These are phyloP conservation scores for Trichosporon sp. DNA, from an alignment of 1,284 basidiomycete genomes.

Conservation along the genomic window DNA sequence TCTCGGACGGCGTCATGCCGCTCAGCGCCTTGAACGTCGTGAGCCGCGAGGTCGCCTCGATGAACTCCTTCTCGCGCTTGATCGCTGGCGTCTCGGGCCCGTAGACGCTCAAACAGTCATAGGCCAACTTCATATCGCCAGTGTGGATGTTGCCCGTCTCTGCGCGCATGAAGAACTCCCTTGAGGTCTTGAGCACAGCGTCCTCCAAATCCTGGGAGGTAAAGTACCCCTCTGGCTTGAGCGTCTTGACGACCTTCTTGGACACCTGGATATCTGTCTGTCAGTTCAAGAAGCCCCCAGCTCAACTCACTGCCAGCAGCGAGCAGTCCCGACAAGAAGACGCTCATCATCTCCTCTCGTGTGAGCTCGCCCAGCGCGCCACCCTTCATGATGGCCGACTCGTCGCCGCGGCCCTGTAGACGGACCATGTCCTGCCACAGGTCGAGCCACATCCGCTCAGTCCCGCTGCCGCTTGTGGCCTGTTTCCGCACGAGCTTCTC, in stretches of 20 bases:
- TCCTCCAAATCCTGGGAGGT: conserved; percentile 59
- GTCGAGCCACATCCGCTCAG: conserved; percentile 71
- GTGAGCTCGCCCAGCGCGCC: conserved; percentile 74
- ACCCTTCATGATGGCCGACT: conserved; percentile 44
- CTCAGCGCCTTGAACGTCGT: conserved; percentile 67
- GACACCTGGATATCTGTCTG: conserved; percentile 70
- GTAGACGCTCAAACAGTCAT: conserved; percentile 74
- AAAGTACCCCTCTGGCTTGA: conserved; percentile 55
- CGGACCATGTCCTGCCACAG: conserved; percentile 83
- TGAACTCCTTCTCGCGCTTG: conserved; percentile 73
- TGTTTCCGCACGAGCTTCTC: conserved; percentile 74
- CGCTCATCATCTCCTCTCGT: conserved; percentile 63
- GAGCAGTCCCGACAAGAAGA: conserved; percentile 77
- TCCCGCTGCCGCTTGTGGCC: conserved; percentile 44
- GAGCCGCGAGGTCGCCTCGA: conserved; percentile 71
- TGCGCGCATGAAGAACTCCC: conserved; percentile 90
- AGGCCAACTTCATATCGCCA: conserved; percentile 91
- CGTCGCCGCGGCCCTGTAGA: conserved; percentile 60
- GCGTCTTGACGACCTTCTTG: conserved; percentile 58
- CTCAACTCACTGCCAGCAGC: conserved; percentile 79
- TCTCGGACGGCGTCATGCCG: conserved; percentile 74
- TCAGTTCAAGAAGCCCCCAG: too few species aligned
- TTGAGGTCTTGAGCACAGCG: conserved; percentile 69
- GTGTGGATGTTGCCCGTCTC: conserved; percentile 80
- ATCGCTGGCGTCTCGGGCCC: conserved; percentile 64